Base-by-base conservation (phyloP, 805 yeast genomes). In the Millerozyma acaciae region DNA sequence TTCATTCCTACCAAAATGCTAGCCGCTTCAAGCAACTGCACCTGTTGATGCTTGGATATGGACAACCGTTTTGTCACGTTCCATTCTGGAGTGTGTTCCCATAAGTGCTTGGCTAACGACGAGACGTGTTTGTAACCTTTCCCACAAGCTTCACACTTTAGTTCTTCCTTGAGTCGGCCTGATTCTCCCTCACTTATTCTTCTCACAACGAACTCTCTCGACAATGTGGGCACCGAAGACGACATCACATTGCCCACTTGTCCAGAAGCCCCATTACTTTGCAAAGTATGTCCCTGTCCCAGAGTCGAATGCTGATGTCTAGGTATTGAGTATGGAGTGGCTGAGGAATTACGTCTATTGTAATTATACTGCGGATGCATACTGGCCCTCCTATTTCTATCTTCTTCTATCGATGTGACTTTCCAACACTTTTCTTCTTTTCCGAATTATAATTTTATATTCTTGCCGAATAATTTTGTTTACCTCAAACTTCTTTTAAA, bases 31-130 rank as follows among this genome's bases (percentile, higher is more conserved):
- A 84, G 65, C 23, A 84, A 65, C 58, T 84, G 94, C 10, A 85
- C 94, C 54, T 84, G 94, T 57, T 84, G 94, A 58, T 84, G 94
- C 56, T 84, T 84, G n/a, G 86, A 80, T 22, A 87, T 84, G 22
- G 82, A 65, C 34, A 86, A 64, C 53, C 83, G 84, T 45, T 84
- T 81, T 3, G 95, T 87, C 54, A 81, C 80, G 48, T 78, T 84
- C 96, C 96, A 86, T 53, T 87, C 95, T 0, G 95, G 95, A 0
- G 96, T 86, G 55, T 86, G 96, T 52, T 86, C 96, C 95, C 95
- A 86, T 24, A 86, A 60, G 60, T 85, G 95, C 56, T 85, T 85
- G 2, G 94, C 93, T 39, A 85, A 68, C n/a, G 89, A 80, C 1
- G 88, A 79, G 5, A 86, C 82, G 60, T 86, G 96, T 54, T 85